These are phyloP conservation scores for Fusarium lateritium DNA, from an alignment of 2,329 filamentous ascomycete species.

Conservation along the genomic window DNA sequence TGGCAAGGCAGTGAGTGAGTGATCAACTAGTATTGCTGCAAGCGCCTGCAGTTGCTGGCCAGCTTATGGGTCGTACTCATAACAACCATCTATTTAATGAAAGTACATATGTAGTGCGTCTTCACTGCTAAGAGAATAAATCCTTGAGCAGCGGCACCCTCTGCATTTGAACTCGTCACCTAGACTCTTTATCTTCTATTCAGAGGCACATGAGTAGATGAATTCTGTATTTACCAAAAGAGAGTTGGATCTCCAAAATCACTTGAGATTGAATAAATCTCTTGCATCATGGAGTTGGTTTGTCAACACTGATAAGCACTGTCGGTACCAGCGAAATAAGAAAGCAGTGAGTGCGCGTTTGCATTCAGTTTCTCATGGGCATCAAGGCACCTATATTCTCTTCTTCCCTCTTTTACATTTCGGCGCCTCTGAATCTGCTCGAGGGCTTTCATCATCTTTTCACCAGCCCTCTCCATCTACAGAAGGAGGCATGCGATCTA, in stretches of 20 bases:
- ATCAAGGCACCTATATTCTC: neutral
- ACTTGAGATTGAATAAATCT: neutral
- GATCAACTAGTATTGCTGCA: neutral
- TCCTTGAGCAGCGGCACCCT: no score
- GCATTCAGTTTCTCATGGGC: conserved; percentile 1
- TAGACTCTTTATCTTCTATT: neutral
- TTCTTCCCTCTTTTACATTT: neutral
- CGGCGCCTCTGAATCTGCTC: neutral
- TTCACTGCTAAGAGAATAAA: conserved; percentile 3
- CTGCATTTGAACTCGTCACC: neutral
- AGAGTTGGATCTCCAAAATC: no score
- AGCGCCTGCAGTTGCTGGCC: conserved; percentile 12
- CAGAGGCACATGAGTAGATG: neutral
- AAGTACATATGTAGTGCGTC: neutral
- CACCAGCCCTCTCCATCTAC: neutral
- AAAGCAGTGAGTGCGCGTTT: neutral
- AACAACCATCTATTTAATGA: neutral
- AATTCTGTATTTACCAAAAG: no score
- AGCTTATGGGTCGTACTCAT: neutral
- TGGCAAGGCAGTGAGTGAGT: neutral
- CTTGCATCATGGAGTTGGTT: neutral
- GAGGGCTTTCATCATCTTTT: neutral
- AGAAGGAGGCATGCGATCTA: conserved; percentile 13
- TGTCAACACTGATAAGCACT: conserved; percentile 13
- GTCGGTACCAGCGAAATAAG: neutral